Percentiles rank a stretch among this genome's conserved stretches.
Conservation (phyloP, 1,139 yeast genomes). For the Debaryomycetaceae sp. region DNA sequence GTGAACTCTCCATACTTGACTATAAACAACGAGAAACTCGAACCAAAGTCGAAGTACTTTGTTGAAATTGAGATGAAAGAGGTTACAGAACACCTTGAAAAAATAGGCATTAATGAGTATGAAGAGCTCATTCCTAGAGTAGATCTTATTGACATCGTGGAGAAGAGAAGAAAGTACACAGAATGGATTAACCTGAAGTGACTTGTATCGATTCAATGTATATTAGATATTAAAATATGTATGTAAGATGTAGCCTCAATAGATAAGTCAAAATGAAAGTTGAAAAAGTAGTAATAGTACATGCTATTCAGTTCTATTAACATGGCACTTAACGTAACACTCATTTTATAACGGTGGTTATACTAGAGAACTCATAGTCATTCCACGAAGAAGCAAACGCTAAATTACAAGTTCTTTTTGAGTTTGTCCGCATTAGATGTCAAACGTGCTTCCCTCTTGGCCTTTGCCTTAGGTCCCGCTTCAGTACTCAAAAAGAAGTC, state of each 20-base stretch:
- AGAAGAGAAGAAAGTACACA: slow-evolving; percentile 38
- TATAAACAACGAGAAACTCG: slow-evolving; percentile 17
- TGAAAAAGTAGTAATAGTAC: too few relatives aligned
- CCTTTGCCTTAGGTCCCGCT: slow-evolving; percentile 68
- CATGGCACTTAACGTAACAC: too few relatives aligned
- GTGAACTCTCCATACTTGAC: slow-evolving; percentile 22
- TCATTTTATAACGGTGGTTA: too few relatives aligned
- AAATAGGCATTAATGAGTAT: slow-evolving; percentile 42
- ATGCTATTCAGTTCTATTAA: too few relatives aligned
- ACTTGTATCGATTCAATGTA: not conserved
- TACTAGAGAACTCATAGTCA: too few relatives aligned
- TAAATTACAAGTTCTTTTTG: slow-evolving; percentile 2
- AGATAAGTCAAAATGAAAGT: too few relatives aligned
- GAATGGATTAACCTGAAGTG: slow-evolving; percentile 28
- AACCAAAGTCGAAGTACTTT: slow-evolving; percentile 27
- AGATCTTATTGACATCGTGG: slow-evolving; percentile 42
- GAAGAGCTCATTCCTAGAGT: slow-evolving; percentile 41
- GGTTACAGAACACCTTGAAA: slow-evolving; percentile 44
- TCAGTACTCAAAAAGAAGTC: slow-evolving; percentile 81
- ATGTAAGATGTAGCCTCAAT: not conserved
- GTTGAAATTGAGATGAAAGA: slow-evolving; percentile 46
- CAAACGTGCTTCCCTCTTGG: slow-evolving; percentile 57
- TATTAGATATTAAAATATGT: not conserved
- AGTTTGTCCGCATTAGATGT: slow-evolving; percentile 44
- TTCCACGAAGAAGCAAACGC: not conserved